These are phyloP conservation scores for Smallanthus sonchifolius DNA, from an alignment of 129 eudicot species.

Conservation along the genomic window DNA sequence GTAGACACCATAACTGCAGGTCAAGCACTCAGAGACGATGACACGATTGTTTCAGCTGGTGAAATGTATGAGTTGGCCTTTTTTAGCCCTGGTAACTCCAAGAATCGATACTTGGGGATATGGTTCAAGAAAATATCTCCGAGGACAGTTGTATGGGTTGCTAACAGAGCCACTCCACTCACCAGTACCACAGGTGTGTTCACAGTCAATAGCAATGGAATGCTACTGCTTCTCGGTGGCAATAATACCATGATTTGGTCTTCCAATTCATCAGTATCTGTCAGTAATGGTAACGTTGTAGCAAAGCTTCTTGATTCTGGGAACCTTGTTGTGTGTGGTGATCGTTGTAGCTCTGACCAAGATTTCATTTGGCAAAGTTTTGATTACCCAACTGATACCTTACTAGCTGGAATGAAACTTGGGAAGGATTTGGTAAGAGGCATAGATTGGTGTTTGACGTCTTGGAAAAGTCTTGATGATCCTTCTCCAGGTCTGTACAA, in stretches of 20 bases:
- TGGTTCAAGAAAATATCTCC: constrained; percentile 33
- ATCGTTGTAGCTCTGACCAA: not conserved
- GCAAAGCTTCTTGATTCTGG: constrained; percentile 23
- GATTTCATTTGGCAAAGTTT: constrained; percentile 21
- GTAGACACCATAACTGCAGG: constrained; percentile 9
- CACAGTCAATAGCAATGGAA: not conserved
- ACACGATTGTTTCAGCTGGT: constrained; percentile 13
- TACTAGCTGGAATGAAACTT: constrained; percentile 25
- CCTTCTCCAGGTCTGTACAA: constrained; percentile 25
- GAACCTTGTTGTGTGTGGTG: constrained; percentile 12
- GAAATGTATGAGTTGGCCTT: constrained; percentile 22
- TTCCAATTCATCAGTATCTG: not conserved
- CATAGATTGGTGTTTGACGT: not conserved
- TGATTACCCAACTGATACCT: constrained; percentile 24
- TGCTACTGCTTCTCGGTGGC: not conserved
- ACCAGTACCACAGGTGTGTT: not conserved
- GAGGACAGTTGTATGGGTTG: constrained; percentile 32
- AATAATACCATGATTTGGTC: constrained; percentile 6
- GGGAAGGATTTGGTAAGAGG: constrained; percentile 30
- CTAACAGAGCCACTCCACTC: constrained; percentile 14
- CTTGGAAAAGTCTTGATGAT: constrained; percentile 24
- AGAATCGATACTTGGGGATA: constrained; percentile 35
- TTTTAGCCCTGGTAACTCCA: constrained; percentile 27
- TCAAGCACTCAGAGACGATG: constrained; percentile 4
- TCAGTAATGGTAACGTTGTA: not conserved